These are phyloP conservation scores for Pyrenochaeta sp. DNA, from an alignment of 2,329 filamentous ascomycete genomes.

Conservation along the genomic window DNA sequence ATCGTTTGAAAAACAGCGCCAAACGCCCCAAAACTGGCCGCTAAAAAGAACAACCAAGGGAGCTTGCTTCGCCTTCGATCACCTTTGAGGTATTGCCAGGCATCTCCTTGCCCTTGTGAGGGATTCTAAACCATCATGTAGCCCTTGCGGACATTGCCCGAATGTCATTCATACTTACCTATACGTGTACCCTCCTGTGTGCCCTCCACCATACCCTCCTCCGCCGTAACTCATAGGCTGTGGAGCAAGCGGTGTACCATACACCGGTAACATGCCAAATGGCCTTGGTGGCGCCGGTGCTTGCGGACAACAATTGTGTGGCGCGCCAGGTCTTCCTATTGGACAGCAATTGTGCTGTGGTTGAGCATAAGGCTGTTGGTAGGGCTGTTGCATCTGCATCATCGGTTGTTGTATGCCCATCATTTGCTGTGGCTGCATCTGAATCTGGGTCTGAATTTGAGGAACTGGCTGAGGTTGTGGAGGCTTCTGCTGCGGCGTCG, in stretches of 20 bases:
- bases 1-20: too few species aligned
- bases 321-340: not conserved
- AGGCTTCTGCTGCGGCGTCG: constrained; percentile 21
- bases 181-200: not conserved
- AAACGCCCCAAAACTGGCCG: too few species aligned
- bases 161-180: not conserved
- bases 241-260: not conserved
- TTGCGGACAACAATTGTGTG: constrained; percentile 14
- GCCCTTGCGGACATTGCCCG: too few species aligned
- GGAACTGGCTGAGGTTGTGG: not conserved
- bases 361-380: constrained; percentile 2
- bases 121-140: too few species aligned
- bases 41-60: too few species aligned
- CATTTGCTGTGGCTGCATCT: not conserved
- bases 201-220: not conserved
- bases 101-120: too few species aligned
- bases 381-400: constrained; percentile 4
- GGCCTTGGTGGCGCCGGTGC: constrained; percentile 2
- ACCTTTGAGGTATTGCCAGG: too few species aligned
- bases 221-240: not conserved
- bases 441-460: not conserved
- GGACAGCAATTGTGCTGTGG: constrained; percentile 9
- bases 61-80: too few species aligned
- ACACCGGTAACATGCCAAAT: constrained; percentile 2
- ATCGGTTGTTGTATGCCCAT: not conserved